Evolutionary conservation across 2,329 filamentous ascomycete species (phyloP).

Genomic region (Fusarium sp.): DNA sequence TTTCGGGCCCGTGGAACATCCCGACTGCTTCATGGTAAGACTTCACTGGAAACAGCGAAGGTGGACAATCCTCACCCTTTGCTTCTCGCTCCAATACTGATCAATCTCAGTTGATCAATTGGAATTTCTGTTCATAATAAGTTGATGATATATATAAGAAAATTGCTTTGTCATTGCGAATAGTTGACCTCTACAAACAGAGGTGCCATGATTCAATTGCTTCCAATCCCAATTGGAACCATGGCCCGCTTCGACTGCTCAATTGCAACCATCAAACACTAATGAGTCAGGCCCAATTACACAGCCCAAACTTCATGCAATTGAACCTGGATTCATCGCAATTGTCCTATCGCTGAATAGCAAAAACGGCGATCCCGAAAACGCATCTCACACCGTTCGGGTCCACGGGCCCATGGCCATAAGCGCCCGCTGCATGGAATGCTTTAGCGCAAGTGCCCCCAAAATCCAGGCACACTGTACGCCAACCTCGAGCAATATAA

Average conservation of each 20-base stretch:
- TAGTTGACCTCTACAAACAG: not conserved
- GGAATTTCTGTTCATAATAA: not conserved
- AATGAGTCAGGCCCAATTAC: not conserved
- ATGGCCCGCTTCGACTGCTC: not conserved
- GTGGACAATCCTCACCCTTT: not conserved
- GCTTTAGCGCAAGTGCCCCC: slow-evolving; percentile 13
- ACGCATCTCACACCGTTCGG: slow-evolving; percentile 2
- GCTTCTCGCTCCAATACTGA: not conserved
- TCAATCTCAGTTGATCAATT: not conserved
- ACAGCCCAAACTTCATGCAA: not conserved
- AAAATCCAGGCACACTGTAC: slow-evolving; percentile 31
- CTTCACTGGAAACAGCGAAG: not conserved
- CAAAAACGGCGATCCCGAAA: slow-evolving; percentile 1
- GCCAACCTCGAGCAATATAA: slow-evolving; percentile 26
- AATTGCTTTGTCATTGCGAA: not conserved
- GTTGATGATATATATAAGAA: not conserved
- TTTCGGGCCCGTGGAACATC: not conserved
- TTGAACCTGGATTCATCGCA: not conserved
- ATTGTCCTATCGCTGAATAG: not conserved
- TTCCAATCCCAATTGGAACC: not conserved
- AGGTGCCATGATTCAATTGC: not conserved
- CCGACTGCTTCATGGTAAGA: not conserved
- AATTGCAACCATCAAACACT: not conserved
- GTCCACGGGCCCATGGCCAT: slow-evolving; percentile 8
- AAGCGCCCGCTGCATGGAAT: not conserved